These are phyloP conservation scores for Pythium myriotylum DNA, from an alignment of 352 stramenopile species.

Conservation along the genomic window DNA sequence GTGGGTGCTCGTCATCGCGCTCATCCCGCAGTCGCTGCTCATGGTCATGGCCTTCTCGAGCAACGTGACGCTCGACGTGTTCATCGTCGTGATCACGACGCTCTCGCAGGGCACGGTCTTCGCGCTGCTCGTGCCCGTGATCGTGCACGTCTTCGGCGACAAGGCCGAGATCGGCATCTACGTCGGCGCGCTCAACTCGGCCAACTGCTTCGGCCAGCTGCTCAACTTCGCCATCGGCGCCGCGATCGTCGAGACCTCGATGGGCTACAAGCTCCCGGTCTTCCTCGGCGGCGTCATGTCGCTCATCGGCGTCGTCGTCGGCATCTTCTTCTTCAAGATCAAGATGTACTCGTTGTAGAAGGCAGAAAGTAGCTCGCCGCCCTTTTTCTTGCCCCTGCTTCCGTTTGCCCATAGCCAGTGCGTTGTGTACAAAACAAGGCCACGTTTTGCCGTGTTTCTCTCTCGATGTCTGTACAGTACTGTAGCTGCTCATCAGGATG, in stretches of 20 bases:
- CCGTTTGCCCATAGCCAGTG: no score
- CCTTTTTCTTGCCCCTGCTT: no score
- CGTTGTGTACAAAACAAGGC: no score
- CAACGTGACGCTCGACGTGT: conserved; percentile 38
- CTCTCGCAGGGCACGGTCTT: conserved; percentile 58
- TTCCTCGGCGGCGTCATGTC: conserved; percentile 65
- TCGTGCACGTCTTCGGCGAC: conserved; percentile 58
- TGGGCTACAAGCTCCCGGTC: conserved; percentile 60
- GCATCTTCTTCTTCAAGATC: conserved; percentile 53
- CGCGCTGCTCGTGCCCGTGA: conserved; percentile 63
- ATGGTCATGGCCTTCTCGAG: conserved; percentile 50
- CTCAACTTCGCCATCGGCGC: conserved; percentile 64
- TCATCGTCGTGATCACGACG: conserved; percentile 42
- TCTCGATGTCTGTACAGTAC: no score
- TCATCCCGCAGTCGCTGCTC: conserved; percentile 47
- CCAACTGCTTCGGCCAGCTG: conserved; percentile 64
- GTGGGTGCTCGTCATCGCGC: conserved; percentile 27
- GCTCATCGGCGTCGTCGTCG: conserved; percentile 52
- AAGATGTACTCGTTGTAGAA: conserved; percentile 82
- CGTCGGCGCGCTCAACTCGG: conserved; percentile 53
- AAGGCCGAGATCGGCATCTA: conserved; percentile 32
- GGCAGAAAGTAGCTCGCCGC: no score
- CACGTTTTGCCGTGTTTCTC: no score
- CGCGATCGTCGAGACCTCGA: conserved; percentile 55
- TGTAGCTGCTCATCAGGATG: no score